phyloP scores from a whole-genome alignment of 164 flowering plant genomes.

The Chloranthus sessilifolius region DNA sequence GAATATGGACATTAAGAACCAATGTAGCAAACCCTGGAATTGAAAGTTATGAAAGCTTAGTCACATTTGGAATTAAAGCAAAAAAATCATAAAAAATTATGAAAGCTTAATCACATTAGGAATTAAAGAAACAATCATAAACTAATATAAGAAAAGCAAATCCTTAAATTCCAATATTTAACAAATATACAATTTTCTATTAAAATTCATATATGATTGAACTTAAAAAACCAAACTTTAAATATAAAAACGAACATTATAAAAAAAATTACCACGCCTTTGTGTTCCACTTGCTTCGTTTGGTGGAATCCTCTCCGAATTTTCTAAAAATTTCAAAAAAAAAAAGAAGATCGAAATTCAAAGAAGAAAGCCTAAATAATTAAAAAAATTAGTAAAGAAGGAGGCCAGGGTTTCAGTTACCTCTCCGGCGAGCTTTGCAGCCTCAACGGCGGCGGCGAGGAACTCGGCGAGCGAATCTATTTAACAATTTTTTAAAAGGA shows the following conservation, averaged over 20 bases:
- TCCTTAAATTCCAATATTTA: no score
- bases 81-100: no score
- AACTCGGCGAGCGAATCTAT: constrained; percentile 48
- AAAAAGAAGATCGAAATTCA: background rate
- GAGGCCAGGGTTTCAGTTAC: constrained; percentile 18
- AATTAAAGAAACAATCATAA: no score
- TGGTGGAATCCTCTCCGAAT: constrained; percentile 68
- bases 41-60: no score
- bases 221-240: no score
- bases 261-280: constrained; percentile 55
- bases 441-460: constrained; percentile 66
- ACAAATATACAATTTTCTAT: no score
- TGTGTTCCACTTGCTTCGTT: constrained; percentile 79
- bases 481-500: background rate
- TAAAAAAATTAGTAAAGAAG: background rate
- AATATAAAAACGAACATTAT: background rate
- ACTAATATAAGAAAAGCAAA: no score
- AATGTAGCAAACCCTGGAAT: no score
- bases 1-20: no score
- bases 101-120: no score
- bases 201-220: no score
- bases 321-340: constrained; percentile 36
- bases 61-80: no score
- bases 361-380: background rate
- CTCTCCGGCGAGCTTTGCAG: constrained; percentile 87